phyloP scores from a whole-genome alignment of 2,329 filamentous ascomycete species.

The Stylonectria norvegica region DNA sequence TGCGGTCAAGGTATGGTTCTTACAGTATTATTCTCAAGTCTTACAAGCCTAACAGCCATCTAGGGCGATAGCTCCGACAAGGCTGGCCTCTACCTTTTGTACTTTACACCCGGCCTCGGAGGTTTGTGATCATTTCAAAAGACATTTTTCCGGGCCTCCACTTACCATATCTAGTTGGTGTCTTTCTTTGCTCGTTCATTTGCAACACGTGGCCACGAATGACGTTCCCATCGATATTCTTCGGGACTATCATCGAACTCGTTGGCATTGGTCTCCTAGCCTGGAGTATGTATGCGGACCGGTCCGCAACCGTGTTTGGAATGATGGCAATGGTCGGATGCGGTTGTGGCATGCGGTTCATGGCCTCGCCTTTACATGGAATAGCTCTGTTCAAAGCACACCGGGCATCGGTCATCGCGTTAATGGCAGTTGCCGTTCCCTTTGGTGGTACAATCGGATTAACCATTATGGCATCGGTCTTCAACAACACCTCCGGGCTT shows the following conservation, averaged over 20 bases:
- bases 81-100: conserved; percentile 57
- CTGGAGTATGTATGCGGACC: conserved; percentile 50
- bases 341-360: conserved; percentile 62
- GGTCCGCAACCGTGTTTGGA: conserved; percentile 53
- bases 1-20: conserved; percentile 43
- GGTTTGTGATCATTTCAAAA: conserved; percentile 31
- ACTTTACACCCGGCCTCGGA: conserved; percentile 61
- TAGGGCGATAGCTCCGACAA: conserved; percentile 48
- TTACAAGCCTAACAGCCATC: background rate
- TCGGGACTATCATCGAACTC: conserved; percentile 55
- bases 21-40: background rate
- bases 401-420: conserved; percentile 56
- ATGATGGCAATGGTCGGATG: conserved; percentile 64
- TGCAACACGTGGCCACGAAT: conserved; percentile 61
- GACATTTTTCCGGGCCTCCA: background rate
- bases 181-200: conserved; percentile 54
- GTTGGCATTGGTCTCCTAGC: conserved; percentile 56
- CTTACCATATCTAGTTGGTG: conserved; percentile 41
- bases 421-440: conserved; percentile 57
- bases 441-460: conserved; percentile 64
- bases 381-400: conserved; percentile 58
- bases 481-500: conserved; percentile 53
- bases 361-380: conserved; percentile 61
- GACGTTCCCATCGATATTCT: conserved; percentile 57
- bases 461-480: conserved; percentile 66